Evolutionary conservation across 371 early-diverging fungal genomes (phyloP).

Genomic region (Saksenaea oblongispora): DNA sequence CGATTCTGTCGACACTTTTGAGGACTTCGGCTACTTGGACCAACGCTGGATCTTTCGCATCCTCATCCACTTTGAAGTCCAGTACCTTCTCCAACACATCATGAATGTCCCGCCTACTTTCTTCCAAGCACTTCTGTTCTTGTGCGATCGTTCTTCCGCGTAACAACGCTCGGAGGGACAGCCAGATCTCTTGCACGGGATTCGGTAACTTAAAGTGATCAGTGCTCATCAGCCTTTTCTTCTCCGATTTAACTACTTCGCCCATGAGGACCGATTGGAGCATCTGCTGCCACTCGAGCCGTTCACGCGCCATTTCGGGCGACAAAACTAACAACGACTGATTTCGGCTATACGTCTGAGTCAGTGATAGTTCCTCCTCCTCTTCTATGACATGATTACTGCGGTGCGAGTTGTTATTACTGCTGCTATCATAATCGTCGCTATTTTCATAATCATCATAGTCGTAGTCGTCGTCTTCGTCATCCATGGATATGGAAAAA

Average conservation of each 20-base stretch:
- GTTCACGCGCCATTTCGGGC: conserved; percentile 62
- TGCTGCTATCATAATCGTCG: conserved; percentile 18
- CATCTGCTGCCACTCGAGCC: conserved; percentile 86
- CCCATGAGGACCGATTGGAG: conserved; percentile 82
- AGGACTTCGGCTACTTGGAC: conserved; percentile 69
- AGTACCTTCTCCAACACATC: conserved; percentile 63
- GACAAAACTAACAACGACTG: conserved; percentile 22
- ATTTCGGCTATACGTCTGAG: conserved; percentile 33
- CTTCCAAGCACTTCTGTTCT: conserved; percentile 71
- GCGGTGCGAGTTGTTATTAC: neutral
- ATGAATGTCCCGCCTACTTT: conserved; percentile 65
- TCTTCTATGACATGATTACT: neutral
- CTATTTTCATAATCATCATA: conserved; percentile 29
- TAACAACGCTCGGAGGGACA: conserved; percentile 69
- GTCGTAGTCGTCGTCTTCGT: conserved; percentile 29
- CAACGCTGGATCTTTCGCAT: conserved; percentile 44
- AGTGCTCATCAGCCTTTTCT: conserved; percentile 62
- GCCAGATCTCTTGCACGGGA: conserved; percentile 75
- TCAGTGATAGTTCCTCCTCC: conserved; percentile 12
- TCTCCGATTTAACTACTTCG: conserved; percentile 83
- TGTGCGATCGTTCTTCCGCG: conserved; percentile 62
- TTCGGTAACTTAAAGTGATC: conserved; percentile 51
- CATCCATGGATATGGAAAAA: conserved; percentile 8
- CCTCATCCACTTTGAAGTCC: conserved; percentile 60
- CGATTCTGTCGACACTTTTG: conserved; percentile 77